Evolutionary conservation across 345 rosid species (phyloP).

Genomic region (Camelina hispida): DNA sequence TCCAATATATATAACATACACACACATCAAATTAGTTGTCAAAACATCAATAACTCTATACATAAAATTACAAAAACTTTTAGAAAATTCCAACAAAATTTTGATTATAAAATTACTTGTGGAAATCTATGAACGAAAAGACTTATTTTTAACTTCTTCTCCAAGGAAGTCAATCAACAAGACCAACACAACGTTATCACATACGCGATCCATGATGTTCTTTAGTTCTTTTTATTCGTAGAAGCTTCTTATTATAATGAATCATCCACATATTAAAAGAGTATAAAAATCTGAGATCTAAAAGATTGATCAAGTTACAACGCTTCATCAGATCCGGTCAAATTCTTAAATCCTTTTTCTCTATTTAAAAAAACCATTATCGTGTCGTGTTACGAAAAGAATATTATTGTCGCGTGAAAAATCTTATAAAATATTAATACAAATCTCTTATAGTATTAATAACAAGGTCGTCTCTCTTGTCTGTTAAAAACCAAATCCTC

Average conservation of each 20-base stretch:
- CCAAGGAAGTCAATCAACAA: slow-evolving; percentile 37
- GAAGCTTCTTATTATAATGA: slow-evolving; percentile 29
- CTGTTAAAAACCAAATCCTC: slow-evolving; percentile 22
- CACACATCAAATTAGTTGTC: background rate
- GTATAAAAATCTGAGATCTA: slow-evolving; percentile 9
- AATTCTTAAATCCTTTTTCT: background rate
- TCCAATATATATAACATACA: background rate
- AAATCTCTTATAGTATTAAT: slow-evolving; percentile 38
- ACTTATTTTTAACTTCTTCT: slow-evolving; percentile 10
- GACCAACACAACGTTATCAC: slow-evolving; percentile 13
- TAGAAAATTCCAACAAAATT: background rate
- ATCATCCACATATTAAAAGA: background rate
- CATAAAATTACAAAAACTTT: background rate
- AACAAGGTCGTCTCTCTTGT: slow-evolving; percentile 38
- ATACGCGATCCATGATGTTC: slow-evolving; percentile 23
- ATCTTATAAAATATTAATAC: background rate
- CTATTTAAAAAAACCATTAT: background rate
- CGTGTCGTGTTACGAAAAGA: background rate
- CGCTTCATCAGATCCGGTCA: slow-evolving; percentile 39
- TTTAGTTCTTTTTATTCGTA: background rate
- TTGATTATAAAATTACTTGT: background rate
- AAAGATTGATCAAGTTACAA: slow-evolving; percentile 38
- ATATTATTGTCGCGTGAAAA: slow-evolving; percentile 38
- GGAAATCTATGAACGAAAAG: slow-evolving; percentile 15
- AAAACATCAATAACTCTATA: background rate